Evolutionary conservation across 2,329 filamentous ascomycete genomes (phyloP), one percentile per base, ranked within the genome.

Genomic region (Parastagonospora avenae): DNA sequence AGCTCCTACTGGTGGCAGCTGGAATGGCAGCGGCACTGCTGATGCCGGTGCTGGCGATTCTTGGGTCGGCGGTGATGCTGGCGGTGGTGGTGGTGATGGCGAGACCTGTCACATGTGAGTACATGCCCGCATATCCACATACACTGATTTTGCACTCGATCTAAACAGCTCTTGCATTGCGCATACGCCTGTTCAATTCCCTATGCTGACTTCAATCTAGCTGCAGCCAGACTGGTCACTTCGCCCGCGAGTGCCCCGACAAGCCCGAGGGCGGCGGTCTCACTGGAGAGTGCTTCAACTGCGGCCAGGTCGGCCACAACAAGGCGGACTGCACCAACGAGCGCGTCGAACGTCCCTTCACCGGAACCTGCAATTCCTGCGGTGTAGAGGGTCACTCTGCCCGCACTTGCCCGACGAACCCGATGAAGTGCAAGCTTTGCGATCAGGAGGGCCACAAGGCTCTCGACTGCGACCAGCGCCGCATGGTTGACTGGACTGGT

Each of bases 321-420:
- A 87, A 85, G 71, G 73, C 79, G 1, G 85, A 88, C 7, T 88
- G 86, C 62, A 62, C 82, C 14, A 85, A 87, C 48, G 79, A 81
- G 12, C 74, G 73, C 24, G 80, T 83, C 45, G 76, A 79, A 49
- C 77, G 76, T 45, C 66, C 74, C 10, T 83, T 83, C 66, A 78
- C 76, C 41, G 83, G 85, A 2, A 81, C 75, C 8, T 91, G 87
- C 74, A 82, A 82, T 55, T 76, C 82, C 69, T 86, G 83, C 59
- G 73, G 77, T 12, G 62, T 79, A 50, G 67, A 77, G 30, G 83
- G 83, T 15, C 83, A 86, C 55, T 76, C 83, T 62, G 76, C 81
- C 44, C 79, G 81, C 15, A 85, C 88, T 44, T 92, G 89, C 57
- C 86, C 87, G 1, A 72, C 80, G 1, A 83, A 82, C 6, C 77